Evolutionary conservation across 2,329 filamentous ascomycete species (phyloP).

Genomic region (Botrytis deweyae): DNA sequence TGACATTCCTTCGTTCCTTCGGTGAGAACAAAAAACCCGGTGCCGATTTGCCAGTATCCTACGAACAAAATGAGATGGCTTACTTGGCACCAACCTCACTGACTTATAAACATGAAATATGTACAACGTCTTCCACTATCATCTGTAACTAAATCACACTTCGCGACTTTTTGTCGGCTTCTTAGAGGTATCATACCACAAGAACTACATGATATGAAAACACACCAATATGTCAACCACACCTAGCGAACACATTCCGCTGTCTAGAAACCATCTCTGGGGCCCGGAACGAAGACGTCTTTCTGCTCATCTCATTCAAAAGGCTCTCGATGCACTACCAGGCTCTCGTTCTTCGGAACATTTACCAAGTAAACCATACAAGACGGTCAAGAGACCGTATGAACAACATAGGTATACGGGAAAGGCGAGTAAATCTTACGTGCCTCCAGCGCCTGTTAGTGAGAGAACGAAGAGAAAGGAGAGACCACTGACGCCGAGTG

Average conservation of each 20-base stretch:
- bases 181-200: too few species aligned
- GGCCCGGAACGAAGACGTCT: slow-evolving; percentile 12
- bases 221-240: background rate
- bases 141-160: background rate
- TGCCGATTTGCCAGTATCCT: background rate
- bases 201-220: background rate
- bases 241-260: background rate
- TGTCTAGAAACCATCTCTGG: background rate
- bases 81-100: background rate
- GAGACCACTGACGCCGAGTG: background rate
- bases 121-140: background rate
- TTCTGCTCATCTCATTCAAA: slow-evolving; percentile 1
- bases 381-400: background rate
- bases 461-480: background rate
- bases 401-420: slow-evolving; percentile 5
- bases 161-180: background rate
- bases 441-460: slow-evolving; percentile 4
- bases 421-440: slow-evolving; percentile 10
- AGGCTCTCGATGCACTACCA: slow-evolving; percentile 8
- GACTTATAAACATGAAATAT: background rate
- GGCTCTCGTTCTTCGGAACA: background rate
- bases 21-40: background rate
- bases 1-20: slow-evolving; percentile 2
- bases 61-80: background rate
- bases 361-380: background rate